These are phyloP conservation scores for Ceratobasidium papillatum DNA, from an alignment of 1,284 basidiomycete species.

Conservation along the genomic window DNA sequence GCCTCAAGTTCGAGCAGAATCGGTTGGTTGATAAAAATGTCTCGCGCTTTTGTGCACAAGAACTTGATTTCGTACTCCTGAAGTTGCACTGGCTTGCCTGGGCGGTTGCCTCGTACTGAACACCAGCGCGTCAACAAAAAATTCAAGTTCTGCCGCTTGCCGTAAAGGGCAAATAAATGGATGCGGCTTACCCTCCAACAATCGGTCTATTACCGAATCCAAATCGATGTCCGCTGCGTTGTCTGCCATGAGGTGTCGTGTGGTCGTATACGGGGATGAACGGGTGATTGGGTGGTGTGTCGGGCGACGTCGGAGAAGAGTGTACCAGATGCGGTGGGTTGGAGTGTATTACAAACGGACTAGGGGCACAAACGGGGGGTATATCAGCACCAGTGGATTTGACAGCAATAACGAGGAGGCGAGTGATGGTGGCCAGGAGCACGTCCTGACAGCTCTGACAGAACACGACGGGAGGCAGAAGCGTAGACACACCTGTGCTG, in stretches of 20 bases:
- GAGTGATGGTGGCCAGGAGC: not conserved
- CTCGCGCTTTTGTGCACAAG: conserved; percentile 91
- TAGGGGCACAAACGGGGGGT: conserved; percentile 8
- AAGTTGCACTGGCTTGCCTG: conserved; percentile 92
- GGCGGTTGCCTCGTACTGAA: conserved; percentile 90
- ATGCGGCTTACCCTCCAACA: conserved; percentile 86
- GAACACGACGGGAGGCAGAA: not conserved
- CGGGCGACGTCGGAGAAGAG: conserved; percentile 8
- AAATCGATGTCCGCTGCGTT: conserved; percentile 83
- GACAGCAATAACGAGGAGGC: not conserved
- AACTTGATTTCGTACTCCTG: conserved; percentile 98
- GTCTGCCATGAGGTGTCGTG: conserved; percentile 55
- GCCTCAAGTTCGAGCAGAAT: conserved; percentile 94
- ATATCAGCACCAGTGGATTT: not conserved
- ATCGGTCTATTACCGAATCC: conserved; percentile 96
- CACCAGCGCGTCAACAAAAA: conserved; percentile 3
- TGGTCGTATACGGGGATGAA: conserved; percentile 2
- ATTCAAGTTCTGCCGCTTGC: conserved; percentile 33
- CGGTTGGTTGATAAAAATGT: conserved; percentile 96
- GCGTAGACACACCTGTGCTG: conserved; percentile 11
- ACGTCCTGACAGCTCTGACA: not conserved
- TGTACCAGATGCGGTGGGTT: not conserved
- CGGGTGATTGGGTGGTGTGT: not conserved
- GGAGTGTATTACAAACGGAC: conserved; percentile 7
- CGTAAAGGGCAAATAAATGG: conserved; percentile 47